These are phyloP conservation scores for Auricularia heimuer DNA, from an alignment of 768 basidiomycete species.

Conservation along the genomic window DNA sequence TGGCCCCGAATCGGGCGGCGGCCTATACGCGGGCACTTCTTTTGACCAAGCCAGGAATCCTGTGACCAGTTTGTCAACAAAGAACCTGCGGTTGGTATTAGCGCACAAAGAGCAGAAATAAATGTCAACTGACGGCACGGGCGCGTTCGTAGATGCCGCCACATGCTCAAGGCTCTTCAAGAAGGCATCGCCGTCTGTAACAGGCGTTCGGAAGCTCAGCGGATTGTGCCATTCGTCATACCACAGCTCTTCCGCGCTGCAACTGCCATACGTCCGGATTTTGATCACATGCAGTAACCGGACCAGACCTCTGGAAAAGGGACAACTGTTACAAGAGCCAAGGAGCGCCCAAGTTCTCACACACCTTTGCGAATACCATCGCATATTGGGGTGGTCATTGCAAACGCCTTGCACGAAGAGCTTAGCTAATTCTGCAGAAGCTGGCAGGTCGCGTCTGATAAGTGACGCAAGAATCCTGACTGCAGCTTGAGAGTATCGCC, in stretches of 20 bases:
- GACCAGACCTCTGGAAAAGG: constrained; percentile 44
- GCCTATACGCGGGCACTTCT: constrained; percentile 50
- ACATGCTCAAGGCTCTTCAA: constrained; percentile 32
- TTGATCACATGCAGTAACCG: constrained; percentile 63
- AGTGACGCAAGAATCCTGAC: constrained; percentile 49
- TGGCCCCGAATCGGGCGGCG: constrained; percentile 27
- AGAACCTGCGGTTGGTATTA: constrained; percentile 19
- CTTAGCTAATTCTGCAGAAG: constrained; percentile 41
- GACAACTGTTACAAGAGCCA: constrained; percentile 1
- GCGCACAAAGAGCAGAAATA: constrained; percentile 15
- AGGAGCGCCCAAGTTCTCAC: neutral
- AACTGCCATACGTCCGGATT: constrained; percentile 56
- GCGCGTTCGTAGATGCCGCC: constrained; percentile 22
- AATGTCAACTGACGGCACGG: constrained; percentile 14
- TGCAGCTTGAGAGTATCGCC: constrained; percentile 74
- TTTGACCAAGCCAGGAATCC: constrained; percentile 73
- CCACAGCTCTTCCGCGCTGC: constrained; percentile 55
- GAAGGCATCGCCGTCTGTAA: constrained; percentile 43
- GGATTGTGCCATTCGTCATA: constrained; percentile 63
- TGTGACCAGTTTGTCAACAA: constrained; percentile 64
- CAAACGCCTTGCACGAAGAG: constrained; percentile 57
- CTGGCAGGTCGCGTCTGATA: constrained; percentile 50
- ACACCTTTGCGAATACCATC: constrained; percentile 56
- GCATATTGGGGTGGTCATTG: constrained; percentile 65
- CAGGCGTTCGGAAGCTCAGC: constrained; percentile 33